Conservation (phyloP, 345 rosid species). For the Gossypium rotundifolium region DNA sequence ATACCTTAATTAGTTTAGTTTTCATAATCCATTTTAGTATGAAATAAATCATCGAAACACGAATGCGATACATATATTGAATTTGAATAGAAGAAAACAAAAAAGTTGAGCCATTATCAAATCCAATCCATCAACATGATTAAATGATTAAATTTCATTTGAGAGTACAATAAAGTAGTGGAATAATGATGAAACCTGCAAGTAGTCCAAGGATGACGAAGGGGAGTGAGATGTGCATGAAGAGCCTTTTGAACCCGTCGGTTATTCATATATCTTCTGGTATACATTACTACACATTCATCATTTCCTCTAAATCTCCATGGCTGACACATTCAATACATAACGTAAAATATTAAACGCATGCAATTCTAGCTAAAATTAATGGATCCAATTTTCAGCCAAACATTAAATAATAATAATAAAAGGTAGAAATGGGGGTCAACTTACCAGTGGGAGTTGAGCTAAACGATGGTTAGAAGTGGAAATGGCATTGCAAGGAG, state of each 20-base stretch:
- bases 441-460: constrained; percentile 23
- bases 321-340: constrained; percentile 27
- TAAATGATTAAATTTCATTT: background rate
- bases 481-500: constrained; percentile 33
- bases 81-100: background rate
- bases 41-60: too few relatives aligned
- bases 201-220: constrained; percentile 39
- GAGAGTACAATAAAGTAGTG: too few relatives aligned
- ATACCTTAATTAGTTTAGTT: background rate
- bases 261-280: constrained; percentile 55
- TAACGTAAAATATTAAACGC: background rate
- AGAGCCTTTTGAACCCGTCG: constrained; percentile 60
- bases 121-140: background rate
- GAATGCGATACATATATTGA: background rate
- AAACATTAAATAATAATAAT: too few relatives aligned
- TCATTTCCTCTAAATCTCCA: constrained; percentile 74
- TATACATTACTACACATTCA: constrained; percentile 49
- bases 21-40: background rate
- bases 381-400: background rate
- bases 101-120: too few relatives aligned
- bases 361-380: too few relatives aligned
- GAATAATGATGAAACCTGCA: constrained; percentile 39
- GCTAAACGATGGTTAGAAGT: constrained; percentile 14
- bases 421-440: background rate
- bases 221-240: constrained; percentile 44